Percentiles rank a stretch among this genome's conserved stretches.
Conservation (phyloP, 352 stramenopile genomes). For the Pythium brachiatum region DNA sequence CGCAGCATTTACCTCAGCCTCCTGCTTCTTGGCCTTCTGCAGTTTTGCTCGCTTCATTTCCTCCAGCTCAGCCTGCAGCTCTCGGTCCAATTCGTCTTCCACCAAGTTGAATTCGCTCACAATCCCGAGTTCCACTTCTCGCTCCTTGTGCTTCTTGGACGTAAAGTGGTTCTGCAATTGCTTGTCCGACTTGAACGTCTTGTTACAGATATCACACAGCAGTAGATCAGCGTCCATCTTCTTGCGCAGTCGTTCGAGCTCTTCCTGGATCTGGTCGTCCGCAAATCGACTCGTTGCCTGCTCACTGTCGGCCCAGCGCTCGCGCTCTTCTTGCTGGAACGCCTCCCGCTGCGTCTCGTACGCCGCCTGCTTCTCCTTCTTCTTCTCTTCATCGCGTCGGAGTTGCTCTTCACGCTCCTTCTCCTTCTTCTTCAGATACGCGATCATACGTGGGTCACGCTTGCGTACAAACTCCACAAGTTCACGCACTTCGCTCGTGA, state of each 20-base stretch:
- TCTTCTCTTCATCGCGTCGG: conserved; percentile 48
- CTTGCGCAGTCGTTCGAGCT: conserved; percentile 58
- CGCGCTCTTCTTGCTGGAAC: conserved; percentile 69
- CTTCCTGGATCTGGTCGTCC: conserved; percentile 56
- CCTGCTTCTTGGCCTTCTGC: conserved; percentile 13
- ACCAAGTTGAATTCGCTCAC: conserved; percentile 47
- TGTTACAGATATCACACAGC: conserved; percentile 77
- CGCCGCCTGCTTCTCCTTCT: conserved; percentile 53
- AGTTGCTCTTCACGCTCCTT: conserved; percentile 49
- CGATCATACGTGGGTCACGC: conserved; percentile 66
- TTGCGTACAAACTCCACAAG: conserved; percentile 84
- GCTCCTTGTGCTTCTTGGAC: conserved; percentile 82
- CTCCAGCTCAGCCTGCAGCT: conserved; percentile 55
- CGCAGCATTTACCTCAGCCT: conserved; percentile 10
- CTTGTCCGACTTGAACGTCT: conserved; percentile 83
- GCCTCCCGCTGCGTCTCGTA: conserved; percentile 58
- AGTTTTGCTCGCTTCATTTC: conserved; percentile 32
- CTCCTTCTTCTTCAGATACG: conserved; percentile 66
- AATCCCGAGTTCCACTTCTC: conserved; percentile 68
- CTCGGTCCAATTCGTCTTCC: conserved; percentile 62
- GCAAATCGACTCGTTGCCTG: conserved; percentile 46
- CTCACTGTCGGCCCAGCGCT: conserved; percentile 47
- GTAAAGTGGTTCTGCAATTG: conserved; percentile 77
- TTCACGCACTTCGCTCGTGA: conserved; percentile 73
- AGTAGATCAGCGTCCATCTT: conserved; percentile 72